Evolutionary conservation across 2,329 filamentous ascomycete genomes (phyloP), one percentile per base, ranked within the genome.

Genomic region (Penicillium expansum): DNA sequence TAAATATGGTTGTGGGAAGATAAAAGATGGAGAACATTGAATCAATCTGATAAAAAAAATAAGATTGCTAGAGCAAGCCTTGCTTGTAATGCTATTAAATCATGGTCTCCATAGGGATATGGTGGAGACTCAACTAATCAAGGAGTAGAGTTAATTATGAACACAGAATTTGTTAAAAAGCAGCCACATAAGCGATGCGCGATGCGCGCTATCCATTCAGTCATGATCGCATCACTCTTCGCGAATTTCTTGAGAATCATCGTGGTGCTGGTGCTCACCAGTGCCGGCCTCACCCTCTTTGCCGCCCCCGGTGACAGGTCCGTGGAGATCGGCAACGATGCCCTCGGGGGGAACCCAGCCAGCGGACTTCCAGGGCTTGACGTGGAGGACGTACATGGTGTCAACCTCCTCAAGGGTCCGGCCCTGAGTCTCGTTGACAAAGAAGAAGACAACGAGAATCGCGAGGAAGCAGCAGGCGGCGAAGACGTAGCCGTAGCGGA

Each of bases 331-430:
- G 27, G 57, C 57, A 48, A 72, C 54, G 48, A 72, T 67, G 18
- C 67, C 62, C 53, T 67, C 67, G 7, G 76, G 74, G 3, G 76
- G 65, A 8, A 65, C 67, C 71, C 73, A 89, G 59, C 80, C 76
- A 44, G 76, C 70, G 64, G 84, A 87, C 77, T 85, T 82, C 76
- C 83, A 84, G 0, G 88, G 86, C 62, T 77, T 83, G 18, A 90
- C 85, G 27, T 77, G 76, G 48, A 87, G 78, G 35, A 90, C 79
- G 62, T 91, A 92, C 86, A 90, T 89, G 47, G 85, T 87, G 66
- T 93, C 90, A 54, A 93, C 88, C 71, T 92, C 88, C 75, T 93
- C 90, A 1, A 93, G 80, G 0, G 84, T 86, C 6, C 88, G 83
- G 51, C 87, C 89, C 68, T 89, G 86, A 44, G 83, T 86, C 70